Conservation (phyloP, 495 filamentous ascomycete species). For the Penicillium diatomitis region DNA sequence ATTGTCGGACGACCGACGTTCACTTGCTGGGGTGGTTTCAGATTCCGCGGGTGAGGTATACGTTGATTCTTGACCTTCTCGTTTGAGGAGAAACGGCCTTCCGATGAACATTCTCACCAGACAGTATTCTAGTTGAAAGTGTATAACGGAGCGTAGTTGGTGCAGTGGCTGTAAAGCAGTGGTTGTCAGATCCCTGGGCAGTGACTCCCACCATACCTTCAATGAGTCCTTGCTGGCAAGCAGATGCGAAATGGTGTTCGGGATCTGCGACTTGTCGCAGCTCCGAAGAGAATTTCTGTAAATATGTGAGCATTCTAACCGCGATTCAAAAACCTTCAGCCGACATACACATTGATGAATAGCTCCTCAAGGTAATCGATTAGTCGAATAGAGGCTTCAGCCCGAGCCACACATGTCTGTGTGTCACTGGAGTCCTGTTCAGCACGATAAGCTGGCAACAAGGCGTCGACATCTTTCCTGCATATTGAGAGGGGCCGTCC, state of each 20-base stretch:
- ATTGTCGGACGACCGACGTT: not conserved
- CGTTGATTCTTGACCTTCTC: conserved; percentile 1
- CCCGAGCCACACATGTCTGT: not conserved
- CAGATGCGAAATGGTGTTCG: not conserved
- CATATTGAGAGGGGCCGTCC: not conserved
- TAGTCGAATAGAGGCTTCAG: not conserved
- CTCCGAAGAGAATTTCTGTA: not conserved
- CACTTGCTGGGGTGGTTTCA: not conserved
- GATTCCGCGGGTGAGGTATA: not conserved
- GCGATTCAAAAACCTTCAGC: not conserved
- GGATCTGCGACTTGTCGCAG: not conserved
- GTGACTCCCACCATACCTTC: not conserved
- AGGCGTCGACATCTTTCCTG: not conserved
- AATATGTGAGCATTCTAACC: not conserved
- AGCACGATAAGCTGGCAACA: not conserved
- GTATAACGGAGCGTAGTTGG: not conserved
- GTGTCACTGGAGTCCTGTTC: not conserved
- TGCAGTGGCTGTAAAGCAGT: not conserved
- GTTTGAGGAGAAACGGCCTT: conserved; percentile 22
- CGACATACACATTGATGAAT: not conserved
- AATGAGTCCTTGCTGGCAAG: not conserved
- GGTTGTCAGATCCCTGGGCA: not conserved
- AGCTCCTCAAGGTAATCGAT: not conserved
- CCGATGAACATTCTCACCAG: conserved; percentile 25
- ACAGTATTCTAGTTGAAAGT: conserved; percentile 21